Evolutionary conservation across 2,329 filamentous ascomycete genomes (phyloP).

Genomic region (Ophiocordyceps camponoti-floridani): DNA sequence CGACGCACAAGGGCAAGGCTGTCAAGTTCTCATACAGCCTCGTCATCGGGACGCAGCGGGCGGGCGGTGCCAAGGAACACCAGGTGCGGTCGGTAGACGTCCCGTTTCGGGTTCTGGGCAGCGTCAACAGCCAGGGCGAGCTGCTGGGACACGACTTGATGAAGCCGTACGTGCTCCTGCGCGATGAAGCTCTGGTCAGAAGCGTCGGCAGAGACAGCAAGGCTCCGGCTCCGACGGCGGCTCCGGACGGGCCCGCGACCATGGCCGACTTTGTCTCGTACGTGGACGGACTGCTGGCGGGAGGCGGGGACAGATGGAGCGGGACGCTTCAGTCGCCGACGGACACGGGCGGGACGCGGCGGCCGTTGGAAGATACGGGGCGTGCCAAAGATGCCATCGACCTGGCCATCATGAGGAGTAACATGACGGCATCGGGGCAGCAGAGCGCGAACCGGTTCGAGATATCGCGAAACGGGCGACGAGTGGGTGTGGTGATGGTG

Average conservation of each 20-base stretch:
- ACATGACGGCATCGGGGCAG: slow-evolving; percentile 45
- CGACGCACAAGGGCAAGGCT: slow-evolving; percentile 75
- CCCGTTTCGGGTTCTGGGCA: slow-evolving; percentile 82
- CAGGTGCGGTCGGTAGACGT: slow-evolving; percentile 82
- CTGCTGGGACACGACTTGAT: slow-evolving; percentile 87
- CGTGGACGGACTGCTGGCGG: slow-evolving; percentile 55
- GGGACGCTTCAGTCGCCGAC: slow-evolving; percentile 57
- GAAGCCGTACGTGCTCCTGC: slow-evolving; percentile 78
- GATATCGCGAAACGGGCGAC: slow-evolving; percentile 78
- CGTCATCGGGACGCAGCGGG: slow-evolving; percentile 78
- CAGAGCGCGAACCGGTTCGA: slow-evolving; percentile 88
- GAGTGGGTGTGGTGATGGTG: slow-evolving; percentile 80
- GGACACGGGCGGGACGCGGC: slow-evolving; percentile 34
- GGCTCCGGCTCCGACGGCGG: slow-evolving; percentile 10
- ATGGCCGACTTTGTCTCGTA: slow-evolving; percentile 57
- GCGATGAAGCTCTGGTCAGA: slow-evolving; percentile 58
- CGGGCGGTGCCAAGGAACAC: slow-evolving; percentile 59
- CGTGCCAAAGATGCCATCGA: slow-evolving; percentile 77
- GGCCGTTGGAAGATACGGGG: slow-evolving; percentile 38
- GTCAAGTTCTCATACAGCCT: slow-evolving; percentile 90
- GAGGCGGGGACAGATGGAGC: slow-evolving; percentile 32
- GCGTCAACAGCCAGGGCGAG: slow-evolving; percentile 76
- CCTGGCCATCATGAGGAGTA: slow-evolving; percentile 73
- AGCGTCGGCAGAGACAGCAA: slow-evolving; percentile 14
- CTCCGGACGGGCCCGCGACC: slow-evolving; percentile 16